These are phyloP conservation scores for Trichocladium uniseriatum DNA, from an alignment of 495 filamentous ascomycete genomes.

Conservation along the genomic window DNA sequence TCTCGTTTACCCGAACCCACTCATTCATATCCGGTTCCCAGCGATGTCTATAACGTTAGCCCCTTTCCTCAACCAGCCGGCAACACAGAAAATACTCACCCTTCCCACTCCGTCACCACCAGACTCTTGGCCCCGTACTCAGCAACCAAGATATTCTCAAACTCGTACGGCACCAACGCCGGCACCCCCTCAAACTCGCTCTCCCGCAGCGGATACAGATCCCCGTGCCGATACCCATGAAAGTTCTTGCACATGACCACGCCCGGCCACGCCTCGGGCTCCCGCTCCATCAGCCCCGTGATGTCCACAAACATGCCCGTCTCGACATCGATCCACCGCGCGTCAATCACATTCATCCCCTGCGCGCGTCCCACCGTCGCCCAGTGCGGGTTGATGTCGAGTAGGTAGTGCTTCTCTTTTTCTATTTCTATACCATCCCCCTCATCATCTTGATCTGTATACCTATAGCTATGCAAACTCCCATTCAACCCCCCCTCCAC, in stretches of 20 bases:
- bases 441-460: conserved; percentile 28
- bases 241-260: conserved; percentile 78
- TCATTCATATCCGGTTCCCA: conserved; percentile 38
- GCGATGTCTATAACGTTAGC: conserved; percentile 32
- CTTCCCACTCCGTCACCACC: conserved; percentile 52
- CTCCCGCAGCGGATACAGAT: conserved; percentile 72
- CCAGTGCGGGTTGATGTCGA: conserved; percentile 71
- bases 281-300: conserved; percentile 66
- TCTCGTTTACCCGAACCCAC: conserved; percentile 37
- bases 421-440: background rate
- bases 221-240: conserved; percentile 57
- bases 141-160: conserved; percentile 58
- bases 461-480: conserved; percentile 52
- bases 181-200: conserved; percentile 68
- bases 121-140: conserved; percentile 67
- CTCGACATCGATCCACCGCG: conserved; percentile 67
- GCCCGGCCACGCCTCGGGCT: conserved; percentile 47
- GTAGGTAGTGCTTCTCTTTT: conserved; percentile 42
- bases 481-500: conserved; percentile 56
- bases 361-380: conserved; percentile 49
- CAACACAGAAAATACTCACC: conserved; percentile 35
- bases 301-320: conserved; percentile 84
- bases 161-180: conserved; percentile 68
- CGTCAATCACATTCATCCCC: conserved; percentile 76
- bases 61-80: background rate